Evolutionary conservation across 371 early-diverging fungal genomes (phyloP).

Genomic region (Rhizomucor miehei): DNA sequence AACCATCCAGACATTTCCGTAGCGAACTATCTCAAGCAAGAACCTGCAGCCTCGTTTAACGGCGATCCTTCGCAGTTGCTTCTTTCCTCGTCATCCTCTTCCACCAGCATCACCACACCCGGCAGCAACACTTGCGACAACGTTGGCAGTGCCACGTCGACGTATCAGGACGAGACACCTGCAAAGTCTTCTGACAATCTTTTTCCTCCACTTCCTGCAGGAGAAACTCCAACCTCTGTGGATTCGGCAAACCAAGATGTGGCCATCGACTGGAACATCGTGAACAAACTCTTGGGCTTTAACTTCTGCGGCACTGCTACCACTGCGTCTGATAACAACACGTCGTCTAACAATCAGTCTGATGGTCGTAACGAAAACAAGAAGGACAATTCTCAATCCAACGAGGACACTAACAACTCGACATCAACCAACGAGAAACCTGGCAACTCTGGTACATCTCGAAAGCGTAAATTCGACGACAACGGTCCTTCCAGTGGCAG

Average conservation of each 20-base stretch:
- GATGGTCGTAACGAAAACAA: neutral
- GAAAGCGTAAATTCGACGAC: constrained; percentile 6
- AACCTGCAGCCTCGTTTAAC: constrained; percentile 8
- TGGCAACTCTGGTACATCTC: neutral
- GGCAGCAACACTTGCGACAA: neutral
- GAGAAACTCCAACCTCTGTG: constrained; percentile 3
- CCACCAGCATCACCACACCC: too few relatives aligned
- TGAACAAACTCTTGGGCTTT: constrained; percentile 5
- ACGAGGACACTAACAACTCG: neutral
- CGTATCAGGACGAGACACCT: constrained; percentile 9
- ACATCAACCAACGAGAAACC: neutral
- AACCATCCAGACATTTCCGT: constrained; percentile 15
- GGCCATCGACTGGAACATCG: neutral
- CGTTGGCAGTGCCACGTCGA: neutral
- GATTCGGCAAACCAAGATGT: neutral
- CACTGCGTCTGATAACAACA: neutral
- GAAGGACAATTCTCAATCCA: neutral
- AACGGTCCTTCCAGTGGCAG: neutral
- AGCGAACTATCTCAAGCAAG: constrained; percentile 3
- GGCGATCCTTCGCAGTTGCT: constrained; percentile 22
- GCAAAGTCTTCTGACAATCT: constrained; percentile 20
- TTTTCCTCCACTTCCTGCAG: constrained; percentile 36
- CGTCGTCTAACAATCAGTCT: neutral
- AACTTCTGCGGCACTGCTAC: constrained; percentile 1
- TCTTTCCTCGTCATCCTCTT: too few relatives aligned